Conservation (phyloP, 1,284 basidiomycete genomes). For the Fomitiporia mediterranea region DNA sequence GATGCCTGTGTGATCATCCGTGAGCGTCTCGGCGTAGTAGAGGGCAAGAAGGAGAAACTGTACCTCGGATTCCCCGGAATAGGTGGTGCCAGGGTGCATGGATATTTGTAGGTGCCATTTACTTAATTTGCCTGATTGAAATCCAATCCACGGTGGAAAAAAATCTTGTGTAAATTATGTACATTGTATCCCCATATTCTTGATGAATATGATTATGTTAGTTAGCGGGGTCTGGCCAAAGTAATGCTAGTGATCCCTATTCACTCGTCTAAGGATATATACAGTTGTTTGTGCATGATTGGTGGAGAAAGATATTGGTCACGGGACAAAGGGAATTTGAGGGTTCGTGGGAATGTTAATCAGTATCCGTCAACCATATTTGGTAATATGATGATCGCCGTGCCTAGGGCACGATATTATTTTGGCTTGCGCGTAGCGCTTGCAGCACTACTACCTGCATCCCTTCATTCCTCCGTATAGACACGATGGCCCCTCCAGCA, state of each 20-base stretch:
- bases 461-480: neutral
- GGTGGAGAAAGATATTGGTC: too few relatives aligned
- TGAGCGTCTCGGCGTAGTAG: neutral
- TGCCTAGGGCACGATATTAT: neutral
- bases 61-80: conserved; percentile 14
- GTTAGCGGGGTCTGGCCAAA: too few relatives aligned
- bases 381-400: neutral
- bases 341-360: too few relatives aligned
- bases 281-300: too few relatives aligned
- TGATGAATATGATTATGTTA: too few relatives aligned
- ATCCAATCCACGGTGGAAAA: too few relatives aligned
- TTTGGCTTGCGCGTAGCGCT: neutral
- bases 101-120: neutral
- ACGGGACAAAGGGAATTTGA: too few relatives aligned
- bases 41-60: neutral
- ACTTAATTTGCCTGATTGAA: too few relatives aligned
- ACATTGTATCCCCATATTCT: too few relatives aligned
- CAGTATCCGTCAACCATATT: neutral
- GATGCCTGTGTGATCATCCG: conserved; percentile 17
- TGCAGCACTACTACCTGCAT: neutral
- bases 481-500: conserved; percentile 9
- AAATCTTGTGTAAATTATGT: too few relatives aligned
- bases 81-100: conserved; percentile 2
- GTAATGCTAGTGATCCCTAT: too few relatives aligned
- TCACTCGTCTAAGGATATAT: too few relatives aligned